Base-by-base conservation (phyloP, 2,329 filamentous ascomycete genomes). In the Rutstroemia sp. region DNA sequence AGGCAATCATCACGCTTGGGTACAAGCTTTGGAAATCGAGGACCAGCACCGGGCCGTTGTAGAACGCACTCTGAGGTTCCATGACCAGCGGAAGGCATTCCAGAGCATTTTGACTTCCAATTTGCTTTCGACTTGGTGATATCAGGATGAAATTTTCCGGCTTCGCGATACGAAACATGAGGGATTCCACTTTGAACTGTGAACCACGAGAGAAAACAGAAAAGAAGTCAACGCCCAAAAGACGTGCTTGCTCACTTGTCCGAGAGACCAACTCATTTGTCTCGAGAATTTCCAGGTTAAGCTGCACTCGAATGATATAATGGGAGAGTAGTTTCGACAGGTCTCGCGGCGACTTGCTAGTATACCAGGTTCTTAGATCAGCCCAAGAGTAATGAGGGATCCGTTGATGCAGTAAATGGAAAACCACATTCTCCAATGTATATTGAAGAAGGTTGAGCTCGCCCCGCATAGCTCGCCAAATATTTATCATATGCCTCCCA, bases 121-220 rank as follows among this genome's bases (percentile, higher is more conserved):
- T 92, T 70, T 99, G 94, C 70, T 91, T 92, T 61, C 86, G 82
- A 70, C 87, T 95, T 0, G 94, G 94, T 6, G 92, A 97, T 1
- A 95, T 82, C 0, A 99, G 78, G 7, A 97, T 77, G 65, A 94
- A 95, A 65, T 94, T 96, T 70, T 99, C 94, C 0, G 94, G 92
- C 70, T 99, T 99, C 45, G 94, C 92, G 64, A 99, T 96, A 45
- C 94, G 85, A 67, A 97, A 96, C 94, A 99, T 97, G 65, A 96
- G 85, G 1, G 92, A 96, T 72, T 99, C 94, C 42, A 99, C 94
- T 71, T 99, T 99, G 79, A 95, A 97, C 69, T 99, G 94, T 0
- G 92, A 97, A 16, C 94, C 94, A 54, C 94, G 82, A 5, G 89
- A 92, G 67, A 96, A 94, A 54, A 99, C 94, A 0, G 92, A 95